These are phyloP conservation scores for Venturia carpophila DNA, from an alignment of 2,329 filamentous ascomycete species.

Conservation along the genomic window DNA sequence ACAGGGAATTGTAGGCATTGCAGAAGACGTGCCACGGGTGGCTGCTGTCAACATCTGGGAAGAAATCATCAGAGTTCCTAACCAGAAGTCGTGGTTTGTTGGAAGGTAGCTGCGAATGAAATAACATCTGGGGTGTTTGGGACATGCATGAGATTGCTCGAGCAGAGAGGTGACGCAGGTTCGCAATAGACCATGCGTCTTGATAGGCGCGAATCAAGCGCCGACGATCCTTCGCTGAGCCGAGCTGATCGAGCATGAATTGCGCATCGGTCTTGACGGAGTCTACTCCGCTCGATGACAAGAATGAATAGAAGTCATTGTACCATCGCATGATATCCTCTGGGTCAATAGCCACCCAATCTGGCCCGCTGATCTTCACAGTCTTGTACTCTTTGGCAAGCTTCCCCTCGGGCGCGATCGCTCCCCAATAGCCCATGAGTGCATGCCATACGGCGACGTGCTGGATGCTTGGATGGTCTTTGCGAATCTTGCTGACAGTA, in stretches of 20 bases:
- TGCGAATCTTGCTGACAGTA: constrained; percentile 60
- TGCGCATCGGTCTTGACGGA: constrained; percentile 91
- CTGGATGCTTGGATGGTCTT: constrained; percentile 61
- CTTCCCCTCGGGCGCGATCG: constrained; percentile 65
- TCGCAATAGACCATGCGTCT: constrained; percentile 75
- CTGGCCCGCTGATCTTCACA: constrained; percentile 51
- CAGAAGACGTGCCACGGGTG: constrained; percentile 95
- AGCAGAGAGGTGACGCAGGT: constrained; percentile 67
- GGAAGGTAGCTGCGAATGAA: constrained; percentile 72
- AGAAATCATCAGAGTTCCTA: constrained; percentile 88
- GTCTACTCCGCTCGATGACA: constrained; percentile 66
- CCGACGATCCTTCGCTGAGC: constrained; percentile 60
- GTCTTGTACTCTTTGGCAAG: constrained; percentile 77
- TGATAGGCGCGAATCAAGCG: constrained; percentile 68
- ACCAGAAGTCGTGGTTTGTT: constrained; percentile 66
- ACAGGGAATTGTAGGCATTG: constrained; percentile 80
- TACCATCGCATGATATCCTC: constrained; percentile 73
- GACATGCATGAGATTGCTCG: constrained; percentile 93
- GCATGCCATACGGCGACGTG: constrained; percentile 95
- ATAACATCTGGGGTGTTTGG: constrained; percentile 75
- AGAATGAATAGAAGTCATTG: constrained; percentile 81
- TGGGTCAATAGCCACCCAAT: constrained; percentile 64
- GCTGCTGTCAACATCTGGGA: constrained; percentile 68
- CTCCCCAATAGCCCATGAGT: constrained; percentile 82
- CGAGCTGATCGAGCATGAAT: constrained; percentile 74